Evolutionary conservation across 331 rosid genomes (phyloP), one percentile per base, ranked within the genome.

Genomic region (Rhamnella rubrinervis): DNA sequence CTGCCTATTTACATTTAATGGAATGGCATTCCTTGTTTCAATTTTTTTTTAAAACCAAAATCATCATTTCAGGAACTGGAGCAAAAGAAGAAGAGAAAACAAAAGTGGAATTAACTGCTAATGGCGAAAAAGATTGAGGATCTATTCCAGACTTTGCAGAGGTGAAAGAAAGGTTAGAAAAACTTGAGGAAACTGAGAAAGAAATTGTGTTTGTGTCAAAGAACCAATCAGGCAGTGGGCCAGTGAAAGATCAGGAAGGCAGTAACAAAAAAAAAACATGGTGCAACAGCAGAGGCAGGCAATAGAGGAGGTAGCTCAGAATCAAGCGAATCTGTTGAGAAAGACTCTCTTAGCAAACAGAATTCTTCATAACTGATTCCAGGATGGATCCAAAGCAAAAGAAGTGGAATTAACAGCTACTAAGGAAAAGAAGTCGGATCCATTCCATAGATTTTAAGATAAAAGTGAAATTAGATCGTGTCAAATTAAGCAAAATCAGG

Each of bases 131-230:
- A 46, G 82, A 77, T 69, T 73, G 59, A 35, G 77, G 65, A 38
- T 51, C 63, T 44, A 75, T 41, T 75, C 67, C 86, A 7, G 82
- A 77, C 71, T 72, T 88, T 65, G 69, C 71, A 81, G 85, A 88
- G 83, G 89, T 93, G 73, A 88, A 77, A 76, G 83, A 19, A 53
- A 88, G 98, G 75, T 87, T 88, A 60, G 85, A 84, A 20, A 87
- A 90, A 72, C 97, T 93, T 26, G 97, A 93, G 79, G 95, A 85
- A 72, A 66, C 85, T 35, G 59, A 88, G 67, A 88, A 86, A 69
- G 97, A 79, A 84, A 91, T 93, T 71, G 87, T 65, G 39, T 89
- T 71, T 59, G 89, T 75, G 78, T 74, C 88, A 26, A 84, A 80
- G 80, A 83, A 79, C 63, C 87, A 82, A 67, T 59, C 77, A 51